Conservation (phyloP, 805 yeast species). For the Saturnispora serradocipensis region DNA sequence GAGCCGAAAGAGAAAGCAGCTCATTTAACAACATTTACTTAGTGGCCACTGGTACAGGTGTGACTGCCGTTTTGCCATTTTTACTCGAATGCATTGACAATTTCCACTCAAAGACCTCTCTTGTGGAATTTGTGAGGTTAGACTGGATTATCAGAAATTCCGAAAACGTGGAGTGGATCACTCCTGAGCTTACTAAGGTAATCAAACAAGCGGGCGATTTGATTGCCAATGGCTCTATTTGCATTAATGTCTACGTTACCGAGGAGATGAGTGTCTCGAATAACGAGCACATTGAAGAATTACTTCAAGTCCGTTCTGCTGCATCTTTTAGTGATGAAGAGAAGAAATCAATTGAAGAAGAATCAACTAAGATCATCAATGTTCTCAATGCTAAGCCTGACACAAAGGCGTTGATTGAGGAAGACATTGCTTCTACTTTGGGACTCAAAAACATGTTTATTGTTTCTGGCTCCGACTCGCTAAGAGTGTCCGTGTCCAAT, state of each 20-base stretch:
- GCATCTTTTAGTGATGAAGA: conserved; percentile 1
- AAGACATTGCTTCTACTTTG: conserved; percentile 20
- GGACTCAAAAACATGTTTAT: conserved; percentile 32
- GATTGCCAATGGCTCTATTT: conserved; percentile 8
- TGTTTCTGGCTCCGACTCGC: conserved; percentile 37
- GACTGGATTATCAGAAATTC: conserved; percentile 35
- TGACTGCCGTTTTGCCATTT: conserved; percentile 41
- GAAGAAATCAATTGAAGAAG: not conserved
- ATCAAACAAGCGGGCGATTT: conserved; percentile 24
- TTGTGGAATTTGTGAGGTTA: conserved; percentile 28
- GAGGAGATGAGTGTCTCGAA: conserved; percentile 1
- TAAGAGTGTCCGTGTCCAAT: conserved; percentile 32
- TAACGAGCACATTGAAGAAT: not conserved
- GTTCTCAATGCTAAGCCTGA: conserved; percentile 13
- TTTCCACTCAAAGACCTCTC: conserved; percentile 13
- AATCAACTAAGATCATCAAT: not conserved
- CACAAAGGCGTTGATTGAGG: conserved; percentile 12
- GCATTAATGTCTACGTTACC: conserved; percentile 14
- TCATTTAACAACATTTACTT: conserved; percentile 37
- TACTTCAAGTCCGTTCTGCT: not conserved
- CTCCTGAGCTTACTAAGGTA: conserved; percentile 29
- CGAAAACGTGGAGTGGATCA: conserved; percentile 33
- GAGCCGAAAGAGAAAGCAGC: conserved; percentile 35
- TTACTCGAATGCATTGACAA: conserved; percentile 19
- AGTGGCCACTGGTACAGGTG: conserved; percentile 43